These are phyloP conservation scores for Phytophthora gonapodyides DNA, from an alignment of 352 stramenopile species.

Conservation along the genomic window DNA sequence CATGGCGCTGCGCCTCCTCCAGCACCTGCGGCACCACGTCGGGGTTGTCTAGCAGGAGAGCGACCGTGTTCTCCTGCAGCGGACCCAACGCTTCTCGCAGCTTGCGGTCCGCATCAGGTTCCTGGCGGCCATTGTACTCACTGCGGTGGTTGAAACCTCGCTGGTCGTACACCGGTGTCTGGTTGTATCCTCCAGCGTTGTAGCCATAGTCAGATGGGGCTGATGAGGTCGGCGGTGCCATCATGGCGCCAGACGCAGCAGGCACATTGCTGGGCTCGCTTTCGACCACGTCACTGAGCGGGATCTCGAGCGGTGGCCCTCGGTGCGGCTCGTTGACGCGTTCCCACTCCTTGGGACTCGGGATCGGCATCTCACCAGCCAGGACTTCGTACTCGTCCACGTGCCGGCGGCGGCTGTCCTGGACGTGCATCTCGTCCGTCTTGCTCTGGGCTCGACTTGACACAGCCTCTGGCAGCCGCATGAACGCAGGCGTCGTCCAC, in stretches of 20 bases:
- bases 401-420: slow-evolving; percentile 68
- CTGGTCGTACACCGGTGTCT: slow-evolving; percentile 28
- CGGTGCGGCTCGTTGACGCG: slow-evolving; percentile 65
- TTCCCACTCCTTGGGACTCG: slow-evolving; percentile 82
- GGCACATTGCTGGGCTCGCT: slow-evolving; percentile 20
- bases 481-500: slow-evolving; percentile 66
- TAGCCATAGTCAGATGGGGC: slow-evolving; percentile 24
- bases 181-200: slow-evolving; percentile 28
- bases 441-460: slow-evolving; percentile 38
- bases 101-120: slow-evolving; percentile 63
- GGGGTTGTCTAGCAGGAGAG: slow-evolving; percentile 73
- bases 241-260: slow-evolving; percentile 24
- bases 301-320: slow-evolving; percentile 61
- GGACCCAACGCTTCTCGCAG: slow-evolving; percentile 69
- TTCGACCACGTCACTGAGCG: slow-evolving; percentile 66
- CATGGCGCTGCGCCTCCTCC: slow-evolving; percentile 79
- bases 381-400: slow-evolving; percentile 87
- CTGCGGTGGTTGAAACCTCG: slow-evolving; percentile 29
- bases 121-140: slow-evolving; percentile 38
- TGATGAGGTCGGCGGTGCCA: slow-evolving; percentile 22
- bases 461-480: slow-evolving; percentile 66
- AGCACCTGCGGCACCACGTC: slow-evolving; percentile 78
- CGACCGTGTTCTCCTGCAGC: slow-evolving; percentile 74
- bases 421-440: slow-evolving; percentile 65
- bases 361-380: slow-evolving; percentile 75